phyloP scores from a whole-genome alignment of 73 alveolate genomes.

The Tetrahymena malaccensis region DNA sequence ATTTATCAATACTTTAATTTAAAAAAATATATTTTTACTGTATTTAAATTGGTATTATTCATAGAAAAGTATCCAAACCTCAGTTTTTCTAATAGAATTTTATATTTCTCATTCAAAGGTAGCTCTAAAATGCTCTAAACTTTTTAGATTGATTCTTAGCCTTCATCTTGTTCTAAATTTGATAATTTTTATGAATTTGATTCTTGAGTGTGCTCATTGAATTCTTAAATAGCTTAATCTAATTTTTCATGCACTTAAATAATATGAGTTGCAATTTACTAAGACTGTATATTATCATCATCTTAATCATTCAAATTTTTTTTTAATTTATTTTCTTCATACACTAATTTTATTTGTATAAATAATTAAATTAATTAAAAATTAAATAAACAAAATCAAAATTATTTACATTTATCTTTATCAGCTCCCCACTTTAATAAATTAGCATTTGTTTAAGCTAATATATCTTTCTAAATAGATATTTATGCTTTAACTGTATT shows the following conservation, averaged over 20 bases:
- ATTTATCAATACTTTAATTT: no score
- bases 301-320: background rate
- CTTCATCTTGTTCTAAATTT: background rate
- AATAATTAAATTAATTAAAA: no score
- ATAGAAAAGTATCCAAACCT: slow-evolving; percentile 53
- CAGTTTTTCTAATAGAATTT: slow-evolving; percentile 22
- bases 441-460: background rate
- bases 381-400: no score
- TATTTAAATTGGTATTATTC: slow-evolving; percentile 18
- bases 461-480: no score
- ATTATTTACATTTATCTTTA: background rate
- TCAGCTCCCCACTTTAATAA: no score
- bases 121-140: background rate
- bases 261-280: background rate
- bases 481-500: background rate
- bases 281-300: background rate
- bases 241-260: background rate
- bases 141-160: background rate
- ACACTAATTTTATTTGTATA: background rate
- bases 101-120: slow-evolving; percentile 18
- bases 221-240: background rate
- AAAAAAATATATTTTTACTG: no score
- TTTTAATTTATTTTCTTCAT: background rate
- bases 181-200: background rate
- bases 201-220: background rate